Base-by-base conservation (phyloP, 768 basidiomycete genomes). In the Cantharellus cinnabarinus region DNA sequence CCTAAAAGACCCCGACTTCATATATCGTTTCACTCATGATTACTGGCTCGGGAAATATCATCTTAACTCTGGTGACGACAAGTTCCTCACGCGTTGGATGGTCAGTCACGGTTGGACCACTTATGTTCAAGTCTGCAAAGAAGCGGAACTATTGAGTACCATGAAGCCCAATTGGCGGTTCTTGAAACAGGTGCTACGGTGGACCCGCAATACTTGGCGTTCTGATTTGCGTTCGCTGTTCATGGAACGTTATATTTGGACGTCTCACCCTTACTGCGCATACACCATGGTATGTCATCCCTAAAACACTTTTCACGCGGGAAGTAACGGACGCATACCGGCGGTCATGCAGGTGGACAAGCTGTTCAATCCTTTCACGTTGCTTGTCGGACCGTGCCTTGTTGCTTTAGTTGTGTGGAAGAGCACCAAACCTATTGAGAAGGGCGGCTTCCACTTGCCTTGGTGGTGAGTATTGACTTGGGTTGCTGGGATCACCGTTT, bases 101-200 rank as follows among this genome's bases (percentile, higher is more conserved):
- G 90, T 94, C 61, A 82, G 80, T 66, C 89, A 93, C 66, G 89
- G 89, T 14, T 94, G 91, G 90, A 83, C 76, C 68, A 93, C 89
- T n/a, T 91, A 89, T 68, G 86, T 93, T 40, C 88, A 89, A 68
- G 79, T 78, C 68, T 89, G 85, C 73, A 79, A 78, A 68, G 85
- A 88, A 71, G 83, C 64, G 14, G 89, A 93, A 71, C 73, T 93
- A 10, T 72, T 90, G 61, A 85, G 82, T 68, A 93, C 89, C 57
- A 97, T 93, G 90, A 94, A 94, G 71, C 89, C 89, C 37, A 88
- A 94, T 71, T 94, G 89, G 90, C 77, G 87, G 57, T 94, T 94
- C 73, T 72, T 93, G 70, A 90, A 91, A 72, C 91, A 94, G 68
- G 90, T 93, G 7, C 71, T 94, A 58, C 74, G 90, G 62, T 93